A percentile compares a stretch with the other conserved stretches of the same genome.
phyloP scores from a whole-genome alignment of 139 green algal species.

The Picochlorum costavermella region DNA sequence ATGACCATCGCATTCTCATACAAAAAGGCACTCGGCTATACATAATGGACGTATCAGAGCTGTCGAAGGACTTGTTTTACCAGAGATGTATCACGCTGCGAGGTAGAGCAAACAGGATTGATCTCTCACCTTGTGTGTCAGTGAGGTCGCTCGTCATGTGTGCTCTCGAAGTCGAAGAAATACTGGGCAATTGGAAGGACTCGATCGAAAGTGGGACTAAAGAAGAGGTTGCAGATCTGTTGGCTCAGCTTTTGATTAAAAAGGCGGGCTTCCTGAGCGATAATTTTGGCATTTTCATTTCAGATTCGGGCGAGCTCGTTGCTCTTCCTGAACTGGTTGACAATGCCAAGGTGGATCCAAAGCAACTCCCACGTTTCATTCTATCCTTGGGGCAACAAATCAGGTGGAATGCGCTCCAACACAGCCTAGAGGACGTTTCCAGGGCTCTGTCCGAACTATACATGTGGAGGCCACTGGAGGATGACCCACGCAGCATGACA shows the following conservation, averaged over 20 bases:
- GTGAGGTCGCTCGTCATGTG: conserved; percentile 49
- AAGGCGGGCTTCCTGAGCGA: conserved; percentile 60
- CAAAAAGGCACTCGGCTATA: conserved; percentile 80
- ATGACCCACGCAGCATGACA: background rate
- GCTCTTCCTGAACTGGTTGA: conserved; percentile 61
- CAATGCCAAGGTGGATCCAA: conserved; percentile 21
- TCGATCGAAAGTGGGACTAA: conserved; percentile 32
- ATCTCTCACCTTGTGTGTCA: conserved; percentile 35
- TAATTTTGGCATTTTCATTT: conserved; percentile 52
- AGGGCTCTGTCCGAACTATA: conserved; percentile 55
- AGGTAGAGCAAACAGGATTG: conserved; percentile 25
- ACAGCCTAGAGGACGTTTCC: conserved; percentile 46
- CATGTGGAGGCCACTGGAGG: conserved; percentile 18
- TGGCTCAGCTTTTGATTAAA: conserved; percentile 41
- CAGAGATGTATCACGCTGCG: conserved; percentile 65
- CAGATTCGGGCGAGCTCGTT: conserved; percentile 33
- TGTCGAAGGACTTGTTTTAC: conserved; percentile 77
- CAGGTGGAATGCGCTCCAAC: conserved; percentile 55
- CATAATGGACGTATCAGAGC: conserved; percentile 51
- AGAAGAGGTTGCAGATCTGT: conserved; percentile 53
- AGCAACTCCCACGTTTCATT: conserved; percentile 57
- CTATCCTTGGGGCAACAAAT: conserved; percentile 63
- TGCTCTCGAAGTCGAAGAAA: conserved; percentile 59
- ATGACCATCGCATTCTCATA: conserved; percentile 53
- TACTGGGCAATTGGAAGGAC: conserved; percentile 48